Evolutionary conservation across 805 yeast genomes (phyloP), one percentile per base, ranked within the genome.

Genomic region (Candida suzukii): DNA sequence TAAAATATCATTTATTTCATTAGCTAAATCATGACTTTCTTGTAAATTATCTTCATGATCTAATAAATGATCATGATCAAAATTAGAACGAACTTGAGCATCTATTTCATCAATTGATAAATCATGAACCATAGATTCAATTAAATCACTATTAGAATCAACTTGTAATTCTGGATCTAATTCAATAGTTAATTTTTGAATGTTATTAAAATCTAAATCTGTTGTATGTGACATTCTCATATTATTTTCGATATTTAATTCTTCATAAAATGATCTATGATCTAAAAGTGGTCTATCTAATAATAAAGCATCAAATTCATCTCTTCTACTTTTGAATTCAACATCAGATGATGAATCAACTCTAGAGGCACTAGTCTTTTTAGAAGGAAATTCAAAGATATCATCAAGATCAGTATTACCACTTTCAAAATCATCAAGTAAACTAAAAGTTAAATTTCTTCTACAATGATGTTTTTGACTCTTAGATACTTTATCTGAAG

Each of bases 71-170:
- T 46, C 41, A 26, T 41, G 40, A 8, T 18, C 20, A 22, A 44
- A 41, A 35, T 46, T 48, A 3, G 60, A 52, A 44, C 64, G 54
- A 20, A 58, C 56, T 49, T 64, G 68, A 22, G 50, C 43, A 46
- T 70, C 74, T 22, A 69, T 41, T 20, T 58, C 66, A 25, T 54
- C 58, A 29, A 65, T 51, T 9, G 61, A 59, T 40, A 63, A 54
- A 21, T 45, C 46, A 20, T 45, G 49, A 16, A 51, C 45, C 9
- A 43, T 24, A 6, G 28, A n/a, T 24, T 26, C 38, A 13, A n/a
- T n/a, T 12, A 14, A 3, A 5, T 36, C 31, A 14, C 14, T 35
- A 2, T 26, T 42, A 13, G 42, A 41, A 14, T 45, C 49, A 3
- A 43, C 37, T 13, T 26, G 14, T 26, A 26, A 26, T 26, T 26